Conservation (phyloP, 345 rosid genomes). For the Geranium brycei region DNA sequence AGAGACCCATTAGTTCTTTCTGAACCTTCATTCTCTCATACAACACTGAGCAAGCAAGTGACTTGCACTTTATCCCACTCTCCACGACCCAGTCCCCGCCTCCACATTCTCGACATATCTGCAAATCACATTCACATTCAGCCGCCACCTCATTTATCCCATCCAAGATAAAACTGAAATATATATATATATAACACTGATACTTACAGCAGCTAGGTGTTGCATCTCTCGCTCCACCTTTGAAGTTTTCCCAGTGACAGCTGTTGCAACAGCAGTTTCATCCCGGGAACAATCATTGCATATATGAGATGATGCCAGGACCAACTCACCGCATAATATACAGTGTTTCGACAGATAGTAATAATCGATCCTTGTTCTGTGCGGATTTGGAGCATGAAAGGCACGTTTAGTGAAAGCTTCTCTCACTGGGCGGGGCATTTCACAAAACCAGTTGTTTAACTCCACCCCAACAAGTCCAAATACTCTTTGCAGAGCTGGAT, state of each 20-base stretch:
- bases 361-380: conserved; percentile 58
- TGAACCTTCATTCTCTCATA: conserved; percentile 84
- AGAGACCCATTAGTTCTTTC: conserved; percentile 64
- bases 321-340: conserved; percentile 72
- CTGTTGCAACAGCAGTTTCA: conserved; percentile 41
- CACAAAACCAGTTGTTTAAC: conserved; percentile 64
- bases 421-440: conserved; percentile 79
- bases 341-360: conserved; percentile 88
- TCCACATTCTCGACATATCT: conserved; percentile 90
- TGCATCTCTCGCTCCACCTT: conserved; percentile 83
- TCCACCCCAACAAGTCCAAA: conserved; percentile 86
- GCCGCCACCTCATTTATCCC: neutral
- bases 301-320: conserved; percentile 48
- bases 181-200: neutral
- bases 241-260: conserved; percentile 61
- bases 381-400: conserved; percentile 30
- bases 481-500: conserved; percentile 76
- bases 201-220: conserved; percentile 69
- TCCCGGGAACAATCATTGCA: conserved; percentile 53
- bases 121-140: conserved; percentile 14
- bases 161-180: neutral
- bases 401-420: conserved; percentile 47
- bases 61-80: conserved; percentile 72
- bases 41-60: conserved; percentile 81
- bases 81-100: conserved; percentile 92